Percentiles rank a stretch among this genome's conserved stretches.
phyloP scores from a whole-genome alignment of 1,139 yeast genomes.

The Meyerozyma smithsonii region DNA sequence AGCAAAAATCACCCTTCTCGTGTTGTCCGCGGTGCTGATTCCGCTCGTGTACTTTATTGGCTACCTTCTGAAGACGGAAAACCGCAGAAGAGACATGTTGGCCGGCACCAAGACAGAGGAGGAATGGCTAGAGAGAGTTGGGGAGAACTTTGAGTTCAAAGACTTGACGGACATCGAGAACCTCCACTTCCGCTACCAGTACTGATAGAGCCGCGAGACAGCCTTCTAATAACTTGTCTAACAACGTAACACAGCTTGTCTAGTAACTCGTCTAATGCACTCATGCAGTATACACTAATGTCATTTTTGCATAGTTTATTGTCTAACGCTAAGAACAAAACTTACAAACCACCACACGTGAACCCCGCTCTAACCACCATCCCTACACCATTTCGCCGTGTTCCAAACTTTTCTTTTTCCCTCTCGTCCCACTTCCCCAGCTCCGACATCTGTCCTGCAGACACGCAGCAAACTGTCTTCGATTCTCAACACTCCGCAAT shows the following conservation, averaged over 20 bases:
- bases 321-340: too few relatives aligned
- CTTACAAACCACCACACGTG: too few relatives aligned
- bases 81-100: constrained; percentile 19
- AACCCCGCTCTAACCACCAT: too few relatives aligned
- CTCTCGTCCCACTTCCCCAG: too few relatives aligned
- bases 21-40: constrained; percentile 26
- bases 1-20: constrained; percentile 33
- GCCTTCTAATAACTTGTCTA: too few relatives aligned
- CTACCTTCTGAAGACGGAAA: constrained; percentile 22
- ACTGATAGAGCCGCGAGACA: too few relatives aligned
- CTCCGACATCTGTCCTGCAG: constrained; percentile 1
- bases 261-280: too few relatives aligned
- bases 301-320: too few relatives aligned
- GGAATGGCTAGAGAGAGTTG: constrained; percentile 12
- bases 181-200: constrained; percentile 27
- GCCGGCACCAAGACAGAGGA: constrained; percentile 7
- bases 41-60: constrained; percentile 27
- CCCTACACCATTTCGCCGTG: neutral
- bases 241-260: too few relatives aligned
- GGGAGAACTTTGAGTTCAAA: constrained; percentile 23
- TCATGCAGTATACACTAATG: too few relatives aligned
- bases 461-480: neutral
- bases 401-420: too few relatives aligned
- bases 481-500: constrained; percentile 1
- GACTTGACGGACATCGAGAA: constrained; percentile 37